Percentiles rank a stretch among this genome's conserved stretches.
Conservation (phyloP, 345 rosid species). For the Syzygium aqueum region DNA sequence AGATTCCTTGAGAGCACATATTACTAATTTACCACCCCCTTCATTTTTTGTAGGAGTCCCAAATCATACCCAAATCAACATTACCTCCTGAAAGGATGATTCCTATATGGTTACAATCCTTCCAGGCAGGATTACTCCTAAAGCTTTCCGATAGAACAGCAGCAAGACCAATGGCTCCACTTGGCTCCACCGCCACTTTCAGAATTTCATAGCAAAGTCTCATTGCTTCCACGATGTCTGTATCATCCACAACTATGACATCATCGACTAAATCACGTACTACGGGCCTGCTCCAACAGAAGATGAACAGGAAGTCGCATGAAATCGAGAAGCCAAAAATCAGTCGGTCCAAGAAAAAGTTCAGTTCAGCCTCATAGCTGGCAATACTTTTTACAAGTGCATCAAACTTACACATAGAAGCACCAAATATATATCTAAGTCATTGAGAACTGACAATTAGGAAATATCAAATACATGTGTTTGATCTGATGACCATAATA, state of each 20-base stretch:
- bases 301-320: background rate
- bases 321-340: background rate
- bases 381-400: background rate
- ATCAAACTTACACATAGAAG: background rate
- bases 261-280: constrained; percentile 76
- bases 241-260: constrained; percentile 56
- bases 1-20: background rate
- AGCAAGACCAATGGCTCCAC: constrained; percentile 94
- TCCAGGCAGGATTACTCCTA: constrained; percentile 41
- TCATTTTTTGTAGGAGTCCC: constrained; percentile 45
- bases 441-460: background rate
- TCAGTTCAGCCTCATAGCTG: background rate
- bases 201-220: constrained; percentile 75
- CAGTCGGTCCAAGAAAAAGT: background rate
- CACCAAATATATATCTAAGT: background rate
- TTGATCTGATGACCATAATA: background rate
- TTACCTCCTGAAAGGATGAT: constrained; percentile 78
- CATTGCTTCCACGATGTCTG: constrained; percentile 72
- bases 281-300: constrained; percentile 46
- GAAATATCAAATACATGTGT: background rate
- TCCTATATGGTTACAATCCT: constrained; percentile 49
- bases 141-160: constrained; percentile 66
- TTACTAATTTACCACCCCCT: background rate
- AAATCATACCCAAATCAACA: constrained; percentile 62
- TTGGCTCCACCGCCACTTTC: constrained; percentile 81